A percentile compares a stretch with the other conserved stretches of the same genome.
Evolutionary conservation across 148 eudicot species (phyloP).

Genomic region (Selenicereus undatus): DNA sequence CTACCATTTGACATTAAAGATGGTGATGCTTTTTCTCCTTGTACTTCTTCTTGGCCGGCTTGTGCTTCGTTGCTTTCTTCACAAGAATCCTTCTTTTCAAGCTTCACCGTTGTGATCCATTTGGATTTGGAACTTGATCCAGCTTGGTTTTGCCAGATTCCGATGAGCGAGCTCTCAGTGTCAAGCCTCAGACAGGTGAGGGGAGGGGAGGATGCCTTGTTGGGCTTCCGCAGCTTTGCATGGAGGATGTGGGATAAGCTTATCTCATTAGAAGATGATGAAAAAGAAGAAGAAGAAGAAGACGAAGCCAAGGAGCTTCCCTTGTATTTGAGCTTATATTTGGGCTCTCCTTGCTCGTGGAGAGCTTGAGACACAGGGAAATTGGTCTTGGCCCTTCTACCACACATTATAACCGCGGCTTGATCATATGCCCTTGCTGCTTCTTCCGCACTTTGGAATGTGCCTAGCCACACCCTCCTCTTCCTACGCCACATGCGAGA

Average conservation of each 20-base stretch:
- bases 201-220: constrained; percentile 48
- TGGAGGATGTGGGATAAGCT: constrained; percentile 40
- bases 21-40: not conserved
- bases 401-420: constrained; percentile 43
- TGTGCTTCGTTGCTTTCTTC: not conserved
- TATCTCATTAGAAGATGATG: not conserved
- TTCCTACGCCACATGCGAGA: constrained; percentile 23
- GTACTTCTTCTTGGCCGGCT: not conserved
- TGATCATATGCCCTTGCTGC: constrained; percentile 42
- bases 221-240: constrained; percentile 50
- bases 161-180: constrained; percentile 56
- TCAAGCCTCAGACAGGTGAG: constrained; percentile 63
- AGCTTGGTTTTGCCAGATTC: constrained; percentile 63
- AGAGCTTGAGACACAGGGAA: constrained; percentile 30
- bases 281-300: not conserved
- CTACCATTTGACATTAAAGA: constrained; percentile 2
- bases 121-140: constrained; percentile 42
- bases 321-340: constrained; percentile 1
- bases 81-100: constrained; percentile 18
- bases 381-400: constrained; percentile 42
- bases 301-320: not conserved
- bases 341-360: not conserved
- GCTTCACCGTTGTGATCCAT: constrained; percentile 55
- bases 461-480: constrained; percentile 48
- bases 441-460: constrained; percentile 41